Evolutionary conservation across 345 rosid species (phyloP).

Genomic region (Pelargonium nanum): DNA sequence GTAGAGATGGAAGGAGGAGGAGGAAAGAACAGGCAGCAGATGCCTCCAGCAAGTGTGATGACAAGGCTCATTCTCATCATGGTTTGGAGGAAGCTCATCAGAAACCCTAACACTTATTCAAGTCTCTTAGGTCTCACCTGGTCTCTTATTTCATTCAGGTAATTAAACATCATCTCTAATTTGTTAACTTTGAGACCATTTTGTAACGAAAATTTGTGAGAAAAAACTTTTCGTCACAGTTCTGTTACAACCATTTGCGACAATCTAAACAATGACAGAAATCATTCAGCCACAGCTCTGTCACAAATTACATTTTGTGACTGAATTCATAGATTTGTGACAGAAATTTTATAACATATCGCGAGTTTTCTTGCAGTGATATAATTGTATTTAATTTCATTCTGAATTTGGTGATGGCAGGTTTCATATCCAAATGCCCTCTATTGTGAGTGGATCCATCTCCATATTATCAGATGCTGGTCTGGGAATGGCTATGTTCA

Average conservation of each 20-base stretch:
- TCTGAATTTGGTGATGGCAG: too few species aligned
- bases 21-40: slow-evolving; percentile 35
- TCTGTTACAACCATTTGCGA: too few species aligned
- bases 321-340: not conserved
- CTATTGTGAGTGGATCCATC: slow-evolving; percentile 55
- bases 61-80: slow-evolving; percentile 59
- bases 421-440: slow-evolving; percentile 71
- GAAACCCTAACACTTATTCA: slow-evolving; percentile 70
- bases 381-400: too few species aligned
- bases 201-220: too few species aligned
- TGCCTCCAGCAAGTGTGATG: slow-evolving; percentile 73
- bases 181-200: too few species aligned
- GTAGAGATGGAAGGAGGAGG: slow-evolving; percentile 28
- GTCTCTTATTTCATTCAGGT: slow-evolving; percentile 61
- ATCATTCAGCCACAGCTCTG: too few species aligned
- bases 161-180: not conserved
- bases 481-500: slow-evolving; percentile 87
- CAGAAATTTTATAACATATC: too few species aligned
- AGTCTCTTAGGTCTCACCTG: slow-evolving; percentile 60
- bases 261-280: too few species aligned
- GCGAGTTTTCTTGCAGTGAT: too few species aligned
- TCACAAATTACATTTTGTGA: not conserved
- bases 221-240: too few species aligned
- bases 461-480: slow-evolving; percentile 68
- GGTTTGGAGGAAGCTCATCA: slow-evolving; percentile 70